A percentile compares a stretch with the other conserved stretches of the same genome.
Evolutionary conservation across 2,329 filamentous ascomycete species (phyloP).

Genomic region (Westerdykella aurantiaca): DNA sequence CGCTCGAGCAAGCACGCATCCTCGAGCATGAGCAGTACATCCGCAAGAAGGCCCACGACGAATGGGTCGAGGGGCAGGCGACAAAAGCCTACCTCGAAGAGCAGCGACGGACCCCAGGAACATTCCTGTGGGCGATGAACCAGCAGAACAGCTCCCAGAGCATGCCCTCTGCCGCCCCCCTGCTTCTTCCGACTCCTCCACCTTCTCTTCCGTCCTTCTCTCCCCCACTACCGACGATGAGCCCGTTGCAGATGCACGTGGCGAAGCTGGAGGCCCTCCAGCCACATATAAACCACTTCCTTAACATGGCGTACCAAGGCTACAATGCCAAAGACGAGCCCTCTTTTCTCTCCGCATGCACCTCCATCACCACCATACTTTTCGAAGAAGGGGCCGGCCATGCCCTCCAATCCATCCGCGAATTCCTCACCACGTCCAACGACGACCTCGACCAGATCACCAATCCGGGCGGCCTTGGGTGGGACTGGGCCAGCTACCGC

Average conservation of each 20-base stretch:
- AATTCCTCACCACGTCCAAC: slow-evolving; percentile 3
- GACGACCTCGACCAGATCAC: slow-evolving; percentile 8
- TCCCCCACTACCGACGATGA: slow-evolving; percentile 6
- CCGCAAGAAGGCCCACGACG: no score
- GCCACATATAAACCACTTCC: not conserved
- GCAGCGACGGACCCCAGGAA: no score
- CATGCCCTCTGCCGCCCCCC: slow-evolving; percentile 1
- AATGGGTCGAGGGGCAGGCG: no score
- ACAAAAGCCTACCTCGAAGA: no score
- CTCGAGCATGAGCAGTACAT: no score
- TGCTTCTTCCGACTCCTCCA: no score
- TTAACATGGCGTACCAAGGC: slow-evolving; percentile 7
- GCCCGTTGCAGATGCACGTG: slow-evolving; percentile 1
- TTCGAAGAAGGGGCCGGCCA: slow-evolving; percentile 4
- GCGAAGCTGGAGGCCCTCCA: no score
- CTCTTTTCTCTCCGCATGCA: slow-evolving; percentile 11
- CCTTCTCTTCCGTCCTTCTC: no score
- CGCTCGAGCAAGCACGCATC: no score
- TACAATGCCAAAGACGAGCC: slow-evolving; percentile 14
- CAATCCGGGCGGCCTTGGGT: slow-evolving; percentile 15
- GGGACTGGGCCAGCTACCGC: slow-evolving; percentile 30
- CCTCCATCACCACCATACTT: no score
- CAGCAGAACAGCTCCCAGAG: no score
- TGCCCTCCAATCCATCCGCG: slow-evolving; percentile 13
- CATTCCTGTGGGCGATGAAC: no score